phyloP scores from a whole-genome alignment of 768 basidiomycete genomes.

The Floccularia luteovirens region DNA sequence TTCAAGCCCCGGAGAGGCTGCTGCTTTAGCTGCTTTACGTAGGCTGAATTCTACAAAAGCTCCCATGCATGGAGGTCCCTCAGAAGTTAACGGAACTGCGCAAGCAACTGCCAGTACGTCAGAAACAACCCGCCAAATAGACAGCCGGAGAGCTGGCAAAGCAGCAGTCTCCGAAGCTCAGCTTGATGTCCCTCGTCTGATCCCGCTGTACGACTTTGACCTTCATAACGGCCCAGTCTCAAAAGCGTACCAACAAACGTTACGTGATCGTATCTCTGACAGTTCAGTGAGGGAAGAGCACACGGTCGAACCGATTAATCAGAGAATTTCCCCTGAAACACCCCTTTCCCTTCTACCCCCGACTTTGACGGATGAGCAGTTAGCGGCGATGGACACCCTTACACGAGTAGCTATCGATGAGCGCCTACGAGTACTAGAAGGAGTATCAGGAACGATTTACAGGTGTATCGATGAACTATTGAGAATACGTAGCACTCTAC shows the following conservation, averaged over 20 bases:
- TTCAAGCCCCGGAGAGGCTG: slow-evolving; percentile 32
- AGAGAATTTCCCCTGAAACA: slow-evolving; percentile 1
- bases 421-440: slow-evolving; percentile 69
- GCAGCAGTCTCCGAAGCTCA: not conserved
- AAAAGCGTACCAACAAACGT: too few relatives aligned
- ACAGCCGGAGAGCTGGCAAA: not conserved
- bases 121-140: not conserved
- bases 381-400: slow-evolving; percentile 53
- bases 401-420: slow-evolving; percentile 84
- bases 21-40: slow-evolving; percentile 61
- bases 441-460: slow-evolving; percentile 67
- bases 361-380: slow-evolving; percentile 51
- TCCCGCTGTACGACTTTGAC: slow-evolving; percentile 33
- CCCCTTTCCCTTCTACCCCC: slow-evolving; percentile 31
- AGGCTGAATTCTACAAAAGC: slow-evolving; percentile 20
- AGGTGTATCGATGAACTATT: slow-evolving; percentile 75
- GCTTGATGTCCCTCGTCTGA: slow-evolving; percentile 12
- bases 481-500: slow-evolving; percentile 66
- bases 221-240: too few relatives aligned
- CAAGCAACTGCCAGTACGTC: not conserved
- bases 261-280: too few relatives aligned
- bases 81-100: not conserved
- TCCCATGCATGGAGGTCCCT: not conserved
- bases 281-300: too few relatives aligned
- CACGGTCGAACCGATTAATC: too few relatives aligned